A percentile compares a stretch with the other conserved stretches of the same genome.
phyloP scores from a whole-genome alignment of 2,329 filamentous ascomycete genomes.

The Talaromyces sp. region DNA sequence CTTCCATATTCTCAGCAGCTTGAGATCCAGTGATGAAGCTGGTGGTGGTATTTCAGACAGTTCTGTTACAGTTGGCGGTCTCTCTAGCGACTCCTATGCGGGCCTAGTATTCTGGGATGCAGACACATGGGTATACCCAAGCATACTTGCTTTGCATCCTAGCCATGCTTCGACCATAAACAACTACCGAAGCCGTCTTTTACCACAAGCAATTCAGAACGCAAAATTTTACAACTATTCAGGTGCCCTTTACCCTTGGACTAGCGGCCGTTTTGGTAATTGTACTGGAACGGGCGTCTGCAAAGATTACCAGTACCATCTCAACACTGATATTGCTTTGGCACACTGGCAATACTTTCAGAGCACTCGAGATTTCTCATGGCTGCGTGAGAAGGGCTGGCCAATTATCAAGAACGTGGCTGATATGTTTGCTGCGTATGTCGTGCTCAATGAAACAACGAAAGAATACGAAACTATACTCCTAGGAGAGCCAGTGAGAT shows the following conservation, averaged over 20 bases:
- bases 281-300: conserved; percentile 58
- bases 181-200: conserved; percentile 54
- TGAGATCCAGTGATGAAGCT: conserved; percentile 46
- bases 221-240: conserved; percentile 49
- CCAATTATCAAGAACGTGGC: conserved; percentile 59
- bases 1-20: conserved; percentile 34
- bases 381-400: conserved; percentile 50
- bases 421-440: conserved; percentile 44
- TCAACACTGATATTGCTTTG: conserved; percentile 62
- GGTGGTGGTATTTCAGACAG: conserved; percentile 44
- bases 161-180: conserved; percentile 55
- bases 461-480: conserved; percentile 46
- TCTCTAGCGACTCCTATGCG: conserved; percentile 60
- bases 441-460: conserved; percentile 53
- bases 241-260: conserved; percentile 61
- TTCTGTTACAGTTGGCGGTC: conserved; percentile 57
- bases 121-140: conserved; percentile 60
- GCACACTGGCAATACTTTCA: conserved; percentile 54
- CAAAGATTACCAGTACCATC: conserved; percentile 63
- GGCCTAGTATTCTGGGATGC: conserved; percentile 58
- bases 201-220: conserved; percentile 54
- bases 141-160: conserved; percentile 57
- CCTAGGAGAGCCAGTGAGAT: conserved; percentile 59
- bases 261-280: conserved; percentile 58
- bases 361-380: conserved; percentile 51